Evolutionary conservation across 2,329 filamentous ascomycete species (phyloP).

Genomic region (Colletotrichum spinosum): DNA sequence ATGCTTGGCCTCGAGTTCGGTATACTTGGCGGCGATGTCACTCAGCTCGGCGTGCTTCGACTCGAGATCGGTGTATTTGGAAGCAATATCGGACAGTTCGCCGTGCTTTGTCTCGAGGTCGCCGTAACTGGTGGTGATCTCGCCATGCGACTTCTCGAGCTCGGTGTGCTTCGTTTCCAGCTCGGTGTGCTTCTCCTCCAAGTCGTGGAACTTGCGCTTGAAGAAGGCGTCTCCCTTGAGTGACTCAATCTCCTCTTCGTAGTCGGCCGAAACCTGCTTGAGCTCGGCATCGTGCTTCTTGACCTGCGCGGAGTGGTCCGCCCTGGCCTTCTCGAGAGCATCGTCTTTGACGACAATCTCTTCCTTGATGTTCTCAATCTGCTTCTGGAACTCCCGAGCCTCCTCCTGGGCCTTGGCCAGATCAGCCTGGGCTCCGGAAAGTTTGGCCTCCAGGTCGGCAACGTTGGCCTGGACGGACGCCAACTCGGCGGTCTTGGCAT

Average conservation of each 20-base stretch:
- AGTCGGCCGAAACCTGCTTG: conserved; percentile 69
- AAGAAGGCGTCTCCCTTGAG: conserved; percentile 72
- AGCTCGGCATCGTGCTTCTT: conserved; percentile 69
- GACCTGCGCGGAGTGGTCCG: conserved; percentile 54
- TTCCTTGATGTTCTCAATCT: conserved; percentile 59
- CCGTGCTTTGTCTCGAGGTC: conserved; percentile 56
- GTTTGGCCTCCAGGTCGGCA: conserved; percentile 57
- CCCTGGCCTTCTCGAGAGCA: conserved; percentile 62
- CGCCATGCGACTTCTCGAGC: conserved; percentile 37
- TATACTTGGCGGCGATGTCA: conserved; percentile 56
- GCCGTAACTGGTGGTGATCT: conserved; percentile 57
- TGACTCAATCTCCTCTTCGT: conserved; percentile 73
- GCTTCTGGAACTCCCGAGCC: conserved; percentile 59
- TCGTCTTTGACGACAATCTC: conserved; percentile 61
- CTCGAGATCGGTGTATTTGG: conserved; percentile 52
- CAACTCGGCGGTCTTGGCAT: conserved; percentile 55
- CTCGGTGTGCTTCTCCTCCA: conserved; percentile 68
- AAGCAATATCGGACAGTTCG: conserved; percentile 40
- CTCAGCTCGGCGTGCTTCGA: conserved; percentile 40
- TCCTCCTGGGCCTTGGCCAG: conserved; percentile 58
- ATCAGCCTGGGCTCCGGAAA: conserved; percentile 58
- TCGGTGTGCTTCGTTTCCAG: conserved; percentile 50
- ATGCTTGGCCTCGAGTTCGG: conserved; percentile 69
- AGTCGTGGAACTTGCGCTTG: conserved; percentile 71
- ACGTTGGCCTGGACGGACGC: conserved; percentile 53